Evolutionary conservation across 257 asterid species (phyloP), one percentile per base, ranked within the genome.

Genomic region (Thymus mandschuricus): DNA sequence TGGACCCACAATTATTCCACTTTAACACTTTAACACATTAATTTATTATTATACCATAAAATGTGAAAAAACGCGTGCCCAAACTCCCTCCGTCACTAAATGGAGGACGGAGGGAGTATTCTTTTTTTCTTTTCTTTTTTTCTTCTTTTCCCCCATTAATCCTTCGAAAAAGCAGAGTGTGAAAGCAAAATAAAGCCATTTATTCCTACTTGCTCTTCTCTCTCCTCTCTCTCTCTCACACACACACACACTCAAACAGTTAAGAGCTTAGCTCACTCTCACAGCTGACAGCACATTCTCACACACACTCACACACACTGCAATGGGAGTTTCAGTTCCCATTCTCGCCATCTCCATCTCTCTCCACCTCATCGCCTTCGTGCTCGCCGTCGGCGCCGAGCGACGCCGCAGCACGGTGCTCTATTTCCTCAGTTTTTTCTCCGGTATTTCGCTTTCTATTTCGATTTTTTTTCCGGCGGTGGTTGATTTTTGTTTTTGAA

Each of bases 381-480:
- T 95, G 40, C 77, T 95, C 49, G 98, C 99, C 49, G 86, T 95
- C 78, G 99, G 98, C 15, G 99, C 97, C 33, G 98, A 95, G 70
- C 86, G 96, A 41, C 99, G 99, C 71, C 99, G 99, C 64, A 88
- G 96, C 96, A 83, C 91, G 87, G 99, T 94, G 82, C 66, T 21
- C 64, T 57, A 60, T 54, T 59, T 4, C 27, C 56, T 58, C 67
- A 41, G 21, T 21, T 21, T 30, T 41, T 44, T 55, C 44, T 46
- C 44, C 13, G 67, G 12, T 33, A 10, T 43, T n/a, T 29, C 8
- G 34, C 38, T 56, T 10, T 66, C 43, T 3, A 12, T 50, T 11
- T 54, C 35, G 10, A 3, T 40, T 63, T 30, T 61, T 46, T 64
- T 33, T 1, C 46, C 9, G 50, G 43, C 29, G 66, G 7, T 55